Conservation (phyloP, 1,284 basidiomycete genomes). For the Puccinia coronata region DNA sequence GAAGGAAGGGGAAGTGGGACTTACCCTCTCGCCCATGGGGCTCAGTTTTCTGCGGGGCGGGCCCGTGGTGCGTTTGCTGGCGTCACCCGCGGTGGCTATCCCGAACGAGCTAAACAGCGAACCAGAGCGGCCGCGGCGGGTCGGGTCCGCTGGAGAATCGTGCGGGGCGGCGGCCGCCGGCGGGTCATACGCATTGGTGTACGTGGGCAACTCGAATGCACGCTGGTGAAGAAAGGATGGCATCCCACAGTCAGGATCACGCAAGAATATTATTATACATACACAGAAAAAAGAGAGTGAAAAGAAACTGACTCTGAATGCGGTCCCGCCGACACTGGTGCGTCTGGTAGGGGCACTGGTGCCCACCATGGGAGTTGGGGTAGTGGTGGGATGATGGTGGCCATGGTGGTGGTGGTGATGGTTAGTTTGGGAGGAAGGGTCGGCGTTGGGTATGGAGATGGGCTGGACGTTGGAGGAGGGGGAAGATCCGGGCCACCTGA, state of each 20-base stretch:
- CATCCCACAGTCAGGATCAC: too few species aligned
- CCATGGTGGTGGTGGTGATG: not conserved
- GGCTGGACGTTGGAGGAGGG: not conserved
- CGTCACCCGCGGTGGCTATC: not conserved
- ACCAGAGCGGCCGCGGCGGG: conserved; percentile 10
- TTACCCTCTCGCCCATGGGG: conserved; percentile 32
- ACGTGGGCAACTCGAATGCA: conserved; percentile 25
- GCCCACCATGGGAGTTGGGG: not conserved
- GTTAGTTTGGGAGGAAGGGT: not conserved
- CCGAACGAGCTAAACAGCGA: conserved; percentile 40
- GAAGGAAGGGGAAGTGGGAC: not conserved
- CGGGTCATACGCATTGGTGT: not conserved
- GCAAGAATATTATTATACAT: not conserved
- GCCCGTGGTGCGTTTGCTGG: not conserved
- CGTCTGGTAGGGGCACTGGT: conserved; percentile 12
- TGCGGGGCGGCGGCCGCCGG: not conserved
- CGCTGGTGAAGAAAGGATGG: not conserved
- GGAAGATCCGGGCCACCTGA: conserved; percentile 18
- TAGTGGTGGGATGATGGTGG: too few species aligned
- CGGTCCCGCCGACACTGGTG: not conserved
- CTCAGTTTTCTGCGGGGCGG: conserved; percentile 29
- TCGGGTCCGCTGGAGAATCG: not conserved
- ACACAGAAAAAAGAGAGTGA: not conserved
- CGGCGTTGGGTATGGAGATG: conserved; percentile 8
- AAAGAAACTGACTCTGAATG: conserved; percentile 24